Evolutionary conservation across 108 stramenopile species (phyloP), one percentile per base, ranked within the genome.

Genomic region (Nitzschia palea): DNA sequence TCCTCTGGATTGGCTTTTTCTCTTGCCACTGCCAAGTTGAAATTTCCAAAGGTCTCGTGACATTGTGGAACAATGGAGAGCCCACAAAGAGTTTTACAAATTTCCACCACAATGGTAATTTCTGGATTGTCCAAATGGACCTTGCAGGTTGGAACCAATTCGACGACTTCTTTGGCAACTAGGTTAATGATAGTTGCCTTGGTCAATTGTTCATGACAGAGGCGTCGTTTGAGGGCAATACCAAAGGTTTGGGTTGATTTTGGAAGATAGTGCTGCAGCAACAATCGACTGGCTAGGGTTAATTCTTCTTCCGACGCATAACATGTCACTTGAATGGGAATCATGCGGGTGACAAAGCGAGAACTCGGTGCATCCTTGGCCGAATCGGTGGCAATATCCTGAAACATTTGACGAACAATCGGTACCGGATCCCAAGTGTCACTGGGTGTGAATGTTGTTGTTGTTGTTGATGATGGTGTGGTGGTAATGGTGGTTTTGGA

Each of bases 311-410:
- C n/a, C 12, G 85, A 86, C 10, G 86, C 82, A 70, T 74, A 86
- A 55, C 91, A 93, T 20, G 88, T 93, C 18, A 84, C 82, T 67
- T 93, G 88, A 22, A 93, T 79, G 17, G 91, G 91, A 57, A 93
- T 84, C 73, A 93, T 86, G 20, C 91, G 82, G n/a, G 80, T 75
- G 3, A 93, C 77, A 60, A 87, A 89, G 32, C 91, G 71, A 27
- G 78, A 73, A 9, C 68, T 8, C n/a, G 68, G 73, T 0, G 55
- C 67, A 12, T 58, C 30, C 36, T 14, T 52, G 2, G 44, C 69
- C 22, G 65, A 56, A 20, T 80, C 59, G 33, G 51, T 48, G 32
- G 62, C 29, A 8, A 74, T 55, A 45, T 82, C 87, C 26, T 62
- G 35, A 50, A 91, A 47, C 27, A 91, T 81, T 9, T 48, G 23